phyloP scores from a whole-genome alignment of 139 green algal genomes.

The Ettlia oleoabundans region DNA sequence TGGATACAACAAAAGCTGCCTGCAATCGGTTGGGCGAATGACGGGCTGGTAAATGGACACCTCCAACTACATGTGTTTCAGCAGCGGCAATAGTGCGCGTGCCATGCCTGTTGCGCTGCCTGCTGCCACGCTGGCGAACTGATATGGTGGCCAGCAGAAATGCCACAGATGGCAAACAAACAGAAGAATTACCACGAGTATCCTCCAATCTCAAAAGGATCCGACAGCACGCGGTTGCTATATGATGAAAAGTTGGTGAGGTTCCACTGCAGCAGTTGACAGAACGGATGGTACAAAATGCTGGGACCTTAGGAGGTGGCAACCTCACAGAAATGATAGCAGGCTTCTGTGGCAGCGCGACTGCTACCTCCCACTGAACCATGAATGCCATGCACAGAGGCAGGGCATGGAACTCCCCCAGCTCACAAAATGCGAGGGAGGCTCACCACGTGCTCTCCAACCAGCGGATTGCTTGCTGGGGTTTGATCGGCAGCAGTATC shows the following conservation, averaged over 20 bases:
- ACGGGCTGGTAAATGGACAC: too few species aligned
- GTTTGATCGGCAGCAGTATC: neutral
- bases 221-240: conserved; percentile 60
- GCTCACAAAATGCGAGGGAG: too few species aligned
- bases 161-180: neutral
- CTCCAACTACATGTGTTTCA: too few species aligned
- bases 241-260: conserved; percentile 20
- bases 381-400: too few species aligned
- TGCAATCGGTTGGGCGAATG: too few species aligned
- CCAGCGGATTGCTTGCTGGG: conserved; percentile 20
- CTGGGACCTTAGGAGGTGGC: too few species aligned
- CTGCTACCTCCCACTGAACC: too few species aligned
- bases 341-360: neutral
- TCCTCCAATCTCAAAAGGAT: conserved; percentile 78
- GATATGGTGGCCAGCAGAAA: neutral
- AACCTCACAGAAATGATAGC: neutral
- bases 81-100: too few species aligned
- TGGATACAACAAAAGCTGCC: conserved; percentile 83
- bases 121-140: neutral
- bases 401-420: too few species aligned
- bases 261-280: conserved; percentile 32
- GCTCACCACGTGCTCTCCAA: conserved; percentile 37
- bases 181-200: conserved; percentile 72
- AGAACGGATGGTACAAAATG: neutral
- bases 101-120: too few species aligned